A percentile compares a stretch with the other conserved stretches of the same genome.
These are phyloP conservation scores for Ceratobasidium sp. DNA, from an alignment of 1,284 basidiomycete genomes.

Conservation along the genomic window DNA sequence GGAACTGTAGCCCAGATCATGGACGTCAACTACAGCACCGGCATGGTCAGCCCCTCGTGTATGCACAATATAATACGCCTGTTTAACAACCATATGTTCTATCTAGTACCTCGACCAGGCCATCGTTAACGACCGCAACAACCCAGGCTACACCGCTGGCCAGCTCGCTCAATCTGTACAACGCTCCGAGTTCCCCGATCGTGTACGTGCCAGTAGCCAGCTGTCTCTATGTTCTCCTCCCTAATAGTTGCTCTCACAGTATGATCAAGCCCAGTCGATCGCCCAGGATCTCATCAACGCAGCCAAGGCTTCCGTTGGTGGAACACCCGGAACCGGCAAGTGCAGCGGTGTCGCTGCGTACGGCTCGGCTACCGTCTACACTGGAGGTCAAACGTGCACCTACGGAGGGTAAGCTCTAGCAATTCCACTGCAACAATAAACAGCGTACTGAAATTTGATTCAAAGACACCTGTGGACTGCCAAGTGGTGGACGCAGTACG, in stretches of 20 bases:
- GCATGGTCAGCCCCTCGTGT: background rate
- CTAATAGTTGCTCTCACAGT: background rate
- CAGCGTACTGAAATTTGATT: background rate
- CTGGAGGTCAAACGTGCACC: conserved; percentile 45
- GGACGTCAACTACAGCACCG: conserved; percentile 34
- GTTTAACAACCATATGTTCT: background rate
- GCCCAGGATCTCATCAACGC: conserved; percentile 24
- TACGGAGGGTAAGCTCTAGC: conserved; percentile 40
- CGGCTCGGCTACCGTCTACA: conserved; percentile 41
- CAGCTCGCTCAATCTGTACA: conserved; percentile 43
- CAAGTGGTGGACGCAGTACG: conserved; percentile 48
- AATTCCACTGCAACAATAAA: background rate
- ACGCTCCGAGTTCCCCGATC: conserved; percentile 35
- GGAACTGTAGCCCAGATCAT: conserved; percentile 41
- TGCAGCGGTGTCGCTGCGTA: conserved; percentile 43
- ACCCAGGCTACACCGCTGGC: conserved; percentile 40
- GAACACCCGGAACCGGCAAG: conserved; percentile 28
- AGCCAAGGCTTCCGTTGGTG: conserved; percentile 12
- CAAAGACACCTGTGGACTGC: conserved; percentile 32
- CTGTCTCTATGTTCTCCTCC: too few relatives aligned
- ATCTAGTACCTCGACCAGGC: conserved; percentile 38
- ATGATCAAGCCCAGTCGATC: conserved; percentile 37
- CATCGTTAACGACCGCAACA: conserved; percentile 34
- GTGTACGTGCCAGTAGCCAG: background rate
- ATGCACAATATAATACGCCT: background rate